Base-by-base conservation (phyloP, 352 stramenopile species). In the Hyaloperonospora arabidopsidis region DNA sequence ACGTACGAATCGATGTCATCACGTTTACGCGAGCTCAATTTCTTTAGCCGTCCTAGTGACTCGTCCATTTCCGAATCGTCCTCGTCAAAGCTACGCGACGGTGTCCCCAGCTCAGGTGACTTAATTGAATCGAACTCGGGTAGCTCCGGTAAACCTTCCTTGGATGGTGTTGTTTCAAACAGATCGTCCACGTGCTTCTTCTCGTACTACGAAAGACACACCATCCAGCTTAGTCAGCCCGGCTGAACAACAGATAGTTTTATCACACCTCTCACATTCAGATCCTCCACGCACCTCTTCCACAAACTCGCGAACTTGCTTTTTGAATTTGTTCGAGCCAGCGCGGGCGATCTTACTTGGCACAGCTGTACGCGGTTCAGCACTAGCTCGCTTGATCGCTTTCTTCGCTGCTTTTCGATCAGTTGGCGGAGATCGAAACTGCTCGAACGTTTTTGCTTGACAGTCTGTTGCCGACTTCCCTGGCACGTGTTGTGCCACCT, bases 1-100 rank as follows among this genome's bases (percentile, higher is more conserved):
- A 90, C 76, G 36, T 90, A 90, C 39, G 79, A 87, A 52, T 90
- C 79, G 35, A 90, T 80, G 22, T 87, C 77, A 40, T 88, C 77
- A 25, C 79, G 74, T 38, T 75, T 81, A 17, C 62, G 79, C 6
- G 75, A 57, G 8, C 67, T 72, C 35, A 88, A 54, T 48, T 79
- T 83, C 46, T 82, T 76, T 2, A 86, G 65, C 17, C 80, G 41
- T 10, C 67, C 70, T 5, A 53, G 57, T 1, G 67, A 57, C 32
- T 79, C 63, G 12, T 82, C 75, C 13, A 73, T 57, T 17, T 76
- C 67, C 17, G 65, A 80, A 10, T 80, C 68, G 36, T 84, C 70
- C 12, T 79, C 65, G 13, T 71, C 60, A n/a, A 74, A 51, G 7
- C 50, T 79, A 51, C 49, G 40, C 12, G 57, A 69, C 7, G 60